Conservation (phyloP, 139 green algal genomes). For the Chlorella ohadii region DNA sequence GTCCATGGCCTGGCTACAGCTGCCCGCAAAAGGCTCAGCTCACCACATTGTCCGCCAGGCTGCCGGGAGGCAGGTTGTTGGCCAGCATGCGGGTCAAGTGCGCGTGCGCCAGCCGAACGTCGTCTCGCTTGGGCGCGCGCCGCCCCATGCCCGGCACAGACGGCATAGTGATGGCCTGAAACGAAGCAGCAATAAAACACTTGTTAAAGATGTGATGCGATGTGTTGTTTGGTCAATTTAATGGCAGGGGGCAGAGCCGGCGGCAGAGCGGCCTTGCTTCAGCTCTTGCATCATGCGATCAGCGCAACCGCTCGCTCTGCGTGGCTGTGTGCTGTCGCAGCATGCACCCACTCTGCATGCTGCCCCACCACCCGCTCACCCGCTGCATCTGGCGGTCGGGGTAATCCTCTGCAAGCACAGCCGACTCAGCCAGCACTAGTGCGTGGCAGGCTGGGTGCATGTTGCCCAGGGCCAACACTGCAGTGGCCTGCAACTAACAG, state of each 20-base stretch:
- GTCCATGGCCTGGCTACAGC: no score
- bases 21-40: no score
- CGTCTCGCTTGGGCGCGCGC: conserved; percentile 31
- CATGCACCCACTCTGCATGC: no score
- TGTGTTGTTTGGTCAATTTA: no score
- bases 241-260: no score
- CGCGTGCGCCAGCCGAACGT: conserved; percentile 61
- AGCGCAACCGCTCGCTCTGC: no score
- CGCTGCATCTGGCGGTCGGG: conserved; percentile 24
- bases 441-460: conserved; percentile 57
- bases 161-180: conserved; percentile 32
- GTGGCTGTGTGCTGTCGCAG: no score
- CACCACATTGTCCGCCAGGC: conserved; percentile 42
- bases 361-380: neutral
- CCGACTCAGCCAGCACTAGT: conserved; percentile 64
- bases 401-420: conserved; percentile 66
- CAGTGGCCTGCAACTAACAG: conserved; percentile 32
- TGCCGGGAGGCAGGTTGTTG: conserved; percentile 51
- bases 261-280: no score
- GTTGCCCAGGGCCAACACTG: conserved; percentile 76
- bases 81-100: conserved; percentile 68
- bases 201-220: no score
- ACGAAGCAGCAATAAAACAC: neutral
- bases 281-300: no score
- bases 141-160: conserved; percentile 36